Percentiles rank a stretch among this genome's conserved stretches.
Evolutionary conservation across 148 eudicot genomes (phyloP).

Genomic region (Cornus florida): DNA sequence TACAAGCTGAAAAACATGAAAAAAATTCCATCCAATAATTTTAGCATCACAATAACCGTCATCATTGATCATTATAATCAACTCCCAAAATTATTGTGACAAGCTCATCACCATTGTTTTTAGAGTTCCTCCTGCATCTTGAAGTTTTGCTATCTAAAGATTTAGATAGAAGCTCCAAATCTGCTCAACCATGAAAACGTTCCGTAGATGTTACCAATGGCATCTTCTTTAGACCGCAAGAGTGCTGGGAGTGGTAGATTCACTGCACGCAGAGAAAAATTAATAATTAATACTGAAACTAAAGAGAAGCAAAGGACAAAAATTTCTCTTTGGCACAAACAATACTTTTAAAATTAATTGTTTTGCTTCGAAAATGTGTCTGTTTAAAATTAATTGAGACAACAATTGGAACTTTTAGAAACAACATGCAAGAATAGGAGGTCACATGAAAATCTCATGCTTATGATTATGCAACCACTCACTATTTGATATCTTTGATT

Average conservation of each 20-base stretch:
- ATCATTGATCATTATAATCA: too few relatives aligned
- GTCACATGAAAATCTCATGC: neutral
- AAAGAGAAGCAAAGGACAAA: neutral
- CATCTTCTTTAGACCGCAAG: constrained; percentile 21
- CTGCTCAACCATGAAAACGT: neutral
- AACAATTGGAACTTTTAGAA: neutral
- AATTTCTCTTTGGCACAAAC: neutral
- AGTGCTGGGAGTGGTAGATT: constrained; percentile 28
- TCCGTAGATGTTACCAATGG: neutral
- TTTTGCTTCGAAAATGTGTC: too few relatives aligned
- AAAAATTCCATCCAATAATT: too few relatives aligned
- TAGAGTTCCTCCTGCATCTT: too few relatives aligned
- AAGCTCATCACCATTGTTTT: too few relatives aligned
- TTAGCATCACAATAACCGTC: too few relatives aligned
- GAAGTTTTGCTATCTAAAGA: too few relatives aligned
- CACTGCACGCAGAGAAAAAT: constrained; percentile 12
- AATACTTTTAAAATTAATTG: neutral
- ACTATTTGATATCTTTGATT: neutral
- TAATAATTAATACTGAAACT: neutral
- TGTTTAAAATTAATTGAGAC: too few relatives aligned
- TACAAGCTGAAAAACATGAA: too few relatives aligned
- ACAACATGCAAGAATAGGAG: neutral
- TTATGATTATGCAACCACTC: neutral
- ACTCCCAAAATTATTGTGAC: too few relatives aligned
- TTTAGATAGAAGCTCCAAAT: neutral